Conservation (phyloP, 805 yeast genomes). For the Candida orba region DNA sequence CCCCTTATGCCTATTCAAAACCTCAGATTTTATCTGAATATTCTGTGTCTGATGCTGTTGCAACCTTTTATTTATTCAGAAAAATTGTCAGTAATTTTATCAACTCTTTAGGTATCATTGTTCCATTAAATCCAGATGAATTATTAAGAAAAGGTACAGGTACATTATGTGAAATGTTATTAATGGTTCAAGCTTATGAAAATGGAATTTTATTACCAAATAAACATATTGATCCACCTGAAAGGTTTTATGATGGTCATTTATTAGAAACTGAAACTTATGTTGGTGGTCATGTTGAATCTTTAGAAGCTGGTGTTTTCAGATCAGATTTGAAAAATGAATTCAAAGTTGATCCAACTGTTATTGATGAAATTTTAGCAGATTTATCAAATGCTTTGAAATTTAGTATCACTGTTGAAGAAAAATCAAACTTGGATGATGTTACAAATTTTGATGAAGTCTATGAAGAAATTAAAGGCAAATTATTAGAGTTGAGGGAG, state of each 20-base stretch:
- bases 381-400: conserved; percentile 72
- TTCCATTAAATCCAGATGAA: conserved; percentile 96
- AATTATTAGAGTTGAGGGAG: conserved; percentile 50
- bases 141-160: conserved; percentile 96
- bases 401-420: conserved; percentile 81
- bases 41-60: conserved; percentile 99
- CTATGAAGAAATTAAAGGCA: conserved; percentile 44
- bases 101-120: conserved; percentile 89
- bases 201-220: conserved; percentile 77
- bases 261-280: conserved; percentile 91
- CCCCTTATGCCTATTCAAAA: conserved; percentile 90
- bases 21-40: conserved; percentile 93
- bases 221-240: conserved; percentile 90
- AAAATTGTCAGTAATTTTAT: conserved; percentile 97
- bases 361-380: conserved; percentile 67
- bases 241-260: conserved; percentile 92
- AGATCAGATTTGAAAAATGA: conserved; percentile 75
- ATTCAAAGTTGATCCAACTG: conserved; percentile 74
- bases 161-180: conserved; percentile 93
- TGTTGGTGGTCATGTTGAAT: conserved; percentile 98
- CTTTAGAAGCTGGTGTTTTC: conserved; percentile 96
- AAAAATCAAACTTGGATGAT: conserved; percentile 62
- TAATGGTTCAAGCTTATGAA: conserved; percentile 92
- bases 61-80: conserved; percentile 91
- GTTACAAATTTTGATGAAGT: conserved; percentile 78